Conservation (phyloP, 805 yeast genomes). For the Suhomyces vadensis region DNA sequence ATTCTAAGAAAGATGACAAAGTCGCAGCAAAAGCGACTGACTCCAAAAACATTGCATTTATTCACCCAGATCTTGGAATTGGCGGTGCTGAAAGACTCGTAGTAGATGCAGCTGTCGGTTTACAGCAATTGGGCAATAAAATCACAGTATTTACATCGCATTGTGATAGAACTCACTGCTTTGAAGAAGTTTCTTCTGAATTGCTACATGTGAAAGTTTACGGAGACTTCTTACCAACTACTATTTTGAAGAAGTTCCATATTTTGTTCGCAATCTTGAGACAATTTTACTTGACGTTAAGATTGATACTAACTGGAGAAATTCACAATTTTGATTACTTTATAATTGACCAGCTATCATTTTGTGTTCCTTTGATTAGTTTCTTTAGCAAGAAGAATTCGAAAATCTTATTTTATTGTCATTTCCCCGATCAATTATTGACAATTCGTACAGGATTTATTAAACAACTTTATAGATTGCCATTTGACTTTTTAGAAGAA, state of each 20-base stretch:
- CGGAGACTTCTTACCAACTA: constrained; percentile 85
- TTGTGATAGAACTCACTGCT: constrained; percentile 83
- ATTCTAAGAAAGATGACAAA: background rate
- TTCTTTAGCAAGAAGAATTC: constrained; percentile 41
- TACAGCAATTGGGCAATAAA: constrained; percentile 59
- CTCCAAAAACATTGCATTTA: constrained; percentile 65
- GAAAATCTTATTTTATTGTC: constrained; percentile 83
- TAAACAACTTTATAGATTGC: constrained; percentile 68
- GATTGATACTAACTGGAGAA: constrained; percentile 49
- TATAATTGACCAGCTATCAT: constrained; percentile 85
- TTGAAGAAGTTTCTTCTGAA: constrained; percentile 77
- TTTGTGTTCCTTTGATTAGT: constrained; percentile 73
- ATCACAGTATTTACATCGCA: constrained; percentile 84
- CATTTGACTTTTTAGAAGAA: constrained; percentile 85
- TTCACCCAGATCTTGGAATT: constrained; percentile 95
- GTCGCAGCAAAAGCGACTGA: background rate
- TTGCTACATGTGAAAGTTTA: constrained; percentile 62
- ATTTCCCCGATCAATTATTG: constrained; percentile 87
- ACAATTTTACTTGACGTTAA: constrained; percentile 65
- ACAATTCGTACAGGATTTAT: constrained; percentile 57
- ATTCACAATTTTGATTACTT: constrained; percentile 62
- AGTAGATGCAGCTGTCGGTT: constrained; percentile 90
- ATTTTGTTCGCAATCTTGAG: constrained; percentile 82
- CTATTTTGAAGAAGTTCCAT: constrained; percentile 62
- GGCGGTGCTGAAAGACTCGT: constrained; percentile 98